Base-by-base conservation (phyloP, 2,329 filamentous ascomycete genomes). In the Phialocephala subalpina region DNA sequence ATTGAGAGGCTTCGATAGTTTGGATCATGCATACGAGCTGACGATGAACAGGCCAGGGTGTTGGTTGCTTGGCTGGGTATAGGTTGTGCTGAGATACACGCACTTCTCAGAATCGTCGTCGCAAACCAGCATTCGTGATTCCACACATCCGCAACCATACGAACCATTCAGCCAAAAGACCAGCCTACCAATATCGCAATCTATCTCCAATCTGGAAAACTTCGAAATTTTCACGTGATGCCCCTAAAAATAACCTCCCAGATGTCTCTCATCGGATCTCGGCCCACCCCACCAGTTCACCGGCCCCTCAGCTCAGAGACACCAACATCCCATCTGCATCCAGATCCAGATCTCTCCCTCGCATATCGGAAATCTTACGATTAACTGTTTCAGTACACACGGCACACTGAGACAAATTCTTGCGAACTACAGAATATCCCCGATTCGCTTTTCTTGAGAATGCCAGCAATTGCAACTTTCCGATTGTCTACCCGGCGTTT, bases 141-240 rank as follows among this genome's bases (percentile, higher is more conserved):
- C n/a, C n/a, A n/a, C n/a, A n/a, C n/a, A n/a, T n/a, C n/a, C n/a
- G n/a, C 40, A 42, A 42, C 40, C n/a, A 42, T n/a, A 42, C 16
- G 40, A 42, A 42, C 45, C 20, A 22, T 5, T 6, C 20, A 49
- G 45, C 45, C n/a, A 22, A 49, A 49, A 22, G 20, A 20, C 45
- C 45, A 47, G 42, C n/a, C 42, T 47, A 47, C 42, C 42, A 20
- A 47, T 5, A 47, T 25, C 45, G 22, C 45, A 49, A 49, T 49
- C 45, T 25, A 7, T 25, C 7, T 47, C 45, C 20, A 3, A 25
- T 49, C n/a, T 47, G 4, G n/a, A 18, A 18, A 14, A 4, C 8
- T 49, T 20, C 42, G 7, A 3, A 22, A 14, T 3, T 18, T 11
- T 8, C 45, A 49, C 45, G 45, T 49, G n/a, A 49, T 9, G 12